Evolutionary conservation across 495 filamentous ascomycete genomes (phyloP).

Genomic region (Tuber borchii): DNA sequence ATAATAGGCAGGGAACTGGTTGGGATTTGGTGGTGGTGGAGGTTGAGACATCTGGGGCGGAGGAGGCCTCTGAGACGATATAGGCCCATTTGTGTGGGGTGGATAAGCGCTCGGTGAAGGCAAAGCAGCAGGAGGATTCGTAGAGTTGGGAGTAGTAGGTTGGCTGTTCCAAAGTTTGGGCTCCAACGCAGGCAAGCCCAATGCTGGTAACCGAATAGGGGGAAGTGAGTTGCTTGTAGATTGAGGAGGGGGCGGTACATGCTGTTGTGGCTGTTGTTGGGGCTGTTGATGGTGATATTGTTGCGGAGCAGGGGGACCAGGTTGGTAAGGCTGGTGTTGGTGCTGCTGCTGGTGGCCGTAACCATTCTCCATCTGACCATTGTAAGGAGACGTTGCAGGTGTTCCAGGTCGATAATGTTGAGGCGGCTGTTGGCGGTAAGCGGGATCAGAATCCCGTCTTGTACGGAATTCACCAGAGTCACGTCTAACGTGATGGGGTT

Average conservation of each 20-base stretch:
- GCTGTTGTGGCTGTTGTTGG: conserved; percentile 19
- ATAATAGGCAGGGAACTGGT: conserved; percentile 39
- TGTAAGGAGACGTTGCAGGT: conserved; percentile 31
- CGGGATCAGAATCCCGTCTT: conserved; percentile 35
- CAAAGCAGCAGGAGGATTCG: conserved; percentile 31
- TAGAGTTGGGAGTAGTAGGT: conserved; percentile 34
- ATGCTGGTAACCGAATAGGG: conserved; percentile 29
- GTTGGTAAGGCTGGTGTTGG: conserved; percentile 31
- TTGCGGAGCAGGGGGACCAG: conserved; percentile 20
- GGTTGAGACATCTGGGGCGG: conserved; percentile 34
- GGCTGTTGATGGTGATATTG: conserved; percentile 32
- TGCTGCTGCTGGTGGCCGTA: conserved; percentile 33
- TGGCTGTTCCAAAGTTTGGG: conserved; percentile 37
- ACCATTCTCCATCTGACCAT: conserved; percentile 30
- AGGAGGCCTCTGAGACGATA: conserved; percentile 21
- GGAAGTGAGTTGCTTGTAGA: conserved; percentile 30
- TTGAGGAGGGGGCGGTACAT: conserved; percentile 20
- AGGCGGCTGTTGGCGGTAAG: conserved; percentile 33
- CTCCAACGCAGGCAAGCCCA: conserved; percentile 26
- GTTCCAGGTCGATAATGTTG: conserved; percentile 32
- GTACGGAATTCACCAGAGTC: conserved; percentile 35
- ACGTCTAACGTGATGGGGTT: conserved; percentile 31
- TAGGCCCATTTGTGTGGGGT: conserved; percentile 18
- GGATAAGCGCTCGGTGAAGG: conserved; percentile 31
- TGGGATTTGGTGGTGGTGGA: conserved; percentile 29